Evolutionary conservation across 352 stramenopile genomes (phyloP), one percentile per base, ranked within the genome.

Genomic region (Phytopythium oedochilum): DNA sequence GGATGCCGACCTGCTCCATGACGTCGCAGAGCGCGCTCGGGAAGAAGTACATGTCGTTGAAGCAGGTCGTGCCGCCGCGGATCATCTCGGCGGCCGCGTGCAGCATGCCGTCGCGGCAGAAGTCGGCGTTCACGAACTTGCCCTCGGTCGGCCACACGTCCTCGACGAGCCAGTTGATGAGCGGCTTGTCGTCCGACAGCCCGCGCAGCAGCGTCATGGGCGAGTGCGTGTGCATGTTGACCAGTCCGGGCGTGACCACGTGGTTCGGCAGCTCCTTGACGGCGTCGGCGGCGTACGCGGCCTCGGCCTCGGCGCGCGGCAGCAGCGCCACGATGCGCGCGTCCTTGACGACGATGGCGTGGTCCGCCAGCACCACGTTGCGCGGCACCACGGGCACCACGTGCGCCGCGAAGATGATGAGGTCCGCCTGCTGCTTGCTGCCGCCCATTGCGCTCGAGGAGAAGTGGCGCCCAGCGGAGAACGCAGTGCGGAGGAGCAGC

Each of bases 21-120:
- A 83, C 84, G 15, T 73, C 52, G 34, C 73, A 81, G 9, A 71
- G 65, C 10, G 79, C 69, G 3, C 85, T 61, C 0, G 81, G 68
- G 61, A 92, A 95, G 63, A 94, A 95, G 76, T 94, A 96, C 88
- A 97, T 97, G 68, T 97, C 87, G 53, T 95, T 95, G 66, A 82
- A 93, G 65, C 87, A 96, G 17, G 88, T 97, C 26, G 85, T 95
- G 31, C 88, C 88, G 39, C 76, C 65, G 20, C 83, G 78, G n/a
- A 97, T 77, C 78, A 96, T 94, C 73, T 97, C 88, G n/a, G 87
- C 87, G 6, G 75, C 75, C 2, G 86, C 86, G 46, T 94, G 81
- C 18, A 69, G 72, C 59, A 84, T 86, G 39, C 83, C 87, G 43
- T 89, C 77, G 14, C 63, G 60, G 20, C 95, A 68, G 57, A 96